phyloP scores from a whole-genome alignment of 306 rosid species.

The Rosa lucieae region DNA sequence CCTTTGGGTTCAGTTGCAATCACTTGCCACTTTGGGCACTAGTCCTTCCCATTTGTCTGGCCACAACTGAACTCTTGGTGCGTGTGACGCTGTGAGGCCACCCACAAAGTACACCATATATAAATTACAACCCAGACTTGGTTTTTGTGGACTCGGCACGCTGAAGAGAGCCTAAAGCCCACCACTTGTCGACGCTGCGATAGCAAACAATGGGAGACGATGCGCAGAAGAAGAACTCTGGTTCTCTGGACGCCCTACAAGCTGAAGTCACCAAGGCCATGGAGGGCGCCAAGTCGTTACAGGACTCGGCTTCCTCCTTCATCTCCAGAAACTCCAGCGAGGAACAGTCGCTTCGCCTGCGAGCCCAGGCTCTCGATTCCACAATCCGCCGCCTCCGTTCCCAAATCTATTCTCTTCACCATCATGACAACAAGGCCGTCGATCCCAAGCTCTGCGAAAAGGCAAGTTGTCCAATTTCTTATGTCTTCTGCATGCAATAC shows the following conservation, averaged over 20 bases:
- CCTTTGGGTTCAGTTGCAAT: not conserved
- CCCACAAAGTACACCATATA: not conserved
- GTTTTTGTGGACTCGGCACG: not conserved
- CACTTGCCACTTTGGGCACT: not conserved
- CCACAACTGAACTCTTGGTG: not conserved
- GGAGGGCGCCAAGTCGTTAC: constrained; percentile 76
- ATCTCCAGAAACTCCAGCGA: constrained; percentile 45
- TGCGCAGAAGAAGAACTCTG: constrained; percentile 1
- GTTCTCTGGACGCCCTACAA: constrained; percentile 36
- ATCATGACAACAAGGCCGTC: constrained; percentile 35
- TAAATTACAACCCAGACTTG: not conserved
- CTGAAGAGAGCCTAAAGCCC: not conserved
- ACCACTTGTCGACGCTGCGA: too few relatives aligned
- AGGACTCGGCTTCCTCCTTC: constrained; percentile 56
- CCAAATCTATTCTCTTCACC: constrained; percentile 51
- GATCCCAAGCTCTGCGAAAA: constrained; percentile 60
- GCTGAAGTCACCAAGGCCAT: constrained; percentile 53
- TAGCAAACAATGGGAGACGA: constrained; percentile 26
- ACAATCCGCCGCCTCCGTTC: constrained; percentile 65
- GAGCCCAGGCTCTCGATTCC: constrained; percentile 58
- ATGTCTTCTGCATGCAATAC: not conserved
- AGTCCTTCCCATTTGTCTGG: not conserved
- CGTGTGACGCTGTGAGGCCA: not conserved
- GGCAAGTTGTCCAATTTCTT: constrained; percentile 22
- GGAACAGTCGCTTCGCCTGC: constrained; percentile 75